These are phyloP conservation scores for Colletotrichum tanaceti DNA, from an alignment of 2,329 filamentous ascomycete genomes.

Conservation along the genomic window DNA sequence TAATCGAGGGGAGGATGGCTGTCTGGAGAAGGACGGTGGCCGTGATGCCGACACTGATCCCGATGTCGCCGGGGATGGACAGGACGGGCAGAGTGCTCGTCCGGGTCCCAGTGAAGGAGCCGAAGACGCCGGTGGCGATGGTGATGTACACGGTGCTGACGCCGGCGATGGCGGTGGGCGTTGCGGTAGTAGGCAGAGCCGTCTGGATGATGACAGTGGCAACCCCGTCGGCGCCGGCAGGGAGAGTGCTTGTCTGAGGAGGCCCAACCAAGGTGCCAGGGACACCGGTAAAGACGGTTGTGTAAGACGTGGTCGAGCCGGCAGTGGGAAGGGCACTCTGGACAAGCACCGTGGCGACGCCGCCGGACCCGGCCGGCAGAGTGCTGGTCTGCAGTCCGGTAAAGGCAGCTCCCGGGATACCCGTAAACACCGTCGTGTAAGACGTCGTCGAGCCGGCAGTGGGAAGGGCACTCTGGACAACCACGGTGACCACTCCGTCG, in stretches of 20 bases:
- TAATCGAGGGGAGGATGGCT: background rate
- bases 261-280: constrained; percentile 17
- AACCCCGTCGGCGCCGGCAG: constrained; percentile 16
- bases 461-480: background rate
- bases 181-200: constrained; percentile 8
- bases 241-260: constrained; percentile 8
- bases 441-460: no score
- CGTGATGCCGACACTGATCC: background rate
- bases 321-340: background rate
- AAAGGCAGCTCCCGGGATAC: constrained; percentile 18
- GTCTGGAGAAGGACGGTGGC: constrained; percentile 16
- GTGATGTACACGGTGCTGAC: constrained; percentile 8
- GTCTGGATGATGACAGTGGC: constrained; percentile 25
- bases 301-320: constrained; percentile 5
- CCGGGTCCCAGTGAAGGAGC: constrained; percentile 8
- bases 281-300: constrained; percentile 4
- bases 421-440: constrained; percentile 13
- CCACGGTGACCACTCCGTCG: background rate
- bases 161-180: background rate
- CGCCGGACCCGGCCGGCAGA: background rate
- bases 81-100: constrained; percentile 5
- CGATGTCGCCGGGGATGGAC: background rate
- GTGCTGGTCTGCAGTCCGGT: constrained; percentile 7
- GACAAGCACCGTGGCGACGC: background rate
- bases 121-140: constrained; percentile 10